Base-by-base conservation (phyloP, 768 basidiomycete genomes). In the Lactarius evosmus region DNA sequence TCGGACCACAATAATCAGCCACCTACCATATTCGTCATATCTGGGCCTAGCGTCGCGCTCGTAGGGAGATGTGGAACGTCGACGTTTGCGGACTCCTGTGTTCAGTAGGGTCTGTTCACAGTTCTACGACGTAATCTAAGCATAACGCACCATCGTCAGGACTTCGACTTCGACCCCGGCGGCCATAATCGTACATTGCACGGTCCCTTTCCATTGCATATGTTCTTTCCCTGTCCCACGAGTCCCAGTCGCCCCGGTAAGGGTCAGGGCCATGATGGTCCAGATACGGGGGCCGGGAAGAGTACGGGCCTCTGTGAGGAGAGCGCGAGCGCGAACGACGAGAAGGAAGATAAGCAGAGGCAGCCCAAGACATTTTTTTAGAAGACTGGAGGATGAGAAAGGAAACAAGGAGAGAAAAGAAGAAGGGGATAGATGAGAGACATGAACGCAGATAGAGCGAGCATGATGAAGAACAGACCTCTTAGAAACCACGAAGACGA, bases 381-480 rank as follows among this genome's bases (percentile, higher is more conserved):
- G 73, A 75, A 75, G 78, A 76, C 79, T 76, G 74, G 75, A 75
- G 71, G 69, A 71, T 76, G 78, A 77, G 75, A 82, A 79, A 82
- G 79, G 82, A 80, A 80, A 78, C 79, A 77, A 76, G 64, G 72
- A 80, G 71, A 76, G 74, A 60, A 56, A 22, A 55, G 64, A 75
- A 76, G 75, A 82, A 78, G 79, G 83, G 74, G 80, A 82, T 80
- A 81, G 78, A 85, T 86, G 79, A 87, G 85, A 84, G 85, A 80
- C 85, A 83, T 82, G 71, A 75, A 81, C 78, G 80, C 83, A 81
- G 79, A 79, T 84, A 83, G 84, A 87, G 84, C 86, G 88, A 85
- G 88, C 89, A 91, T 91, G 84, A 86, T 83, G 85, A 86, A 86
- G 86, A 83, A 93, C 90, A 89, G 90, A 93, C 90, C 90, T 93